Conservation (phyloP, 371 early-diverging fungal species). For the Lichtheimia ornata region DNA sequence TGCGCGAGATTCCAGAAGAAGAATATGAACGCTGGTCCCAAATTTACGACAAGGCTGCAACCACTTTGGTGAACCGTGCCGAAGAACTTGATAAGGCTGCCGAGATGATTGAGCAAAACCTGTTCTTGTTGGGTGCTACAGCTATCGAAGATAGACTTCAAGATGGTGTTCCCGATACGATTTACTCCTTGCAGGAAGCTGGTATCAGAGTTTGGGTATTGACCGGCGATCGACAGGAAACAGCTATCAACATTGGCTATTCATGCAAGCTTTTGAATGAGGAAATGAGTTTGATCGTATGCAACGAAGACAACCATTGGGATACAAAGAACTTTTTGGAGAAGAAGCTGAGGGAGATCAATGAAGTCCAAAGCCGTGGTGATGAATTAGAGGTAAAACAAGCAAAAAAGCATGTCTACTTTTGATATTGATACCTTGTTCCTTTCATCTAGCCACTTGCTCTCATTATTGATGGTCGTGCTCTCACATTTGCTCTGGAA, state of each 20-base stretch:
- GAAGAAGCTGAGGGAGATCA: conserved; percentile 72
- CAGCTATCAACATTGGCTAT: conserved; percentile 92
- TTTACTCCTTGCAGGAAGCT: conserved; percentile 92
- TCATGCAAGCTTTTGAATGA: conserved; percentile 87
- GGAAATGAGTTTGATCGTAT: conserved; percentile 83
- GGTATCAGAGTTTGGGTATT: conserved; percentile 97
- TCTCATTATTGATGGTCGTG: conserved; percentile 72
- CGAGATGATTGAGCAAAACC: conserved; percentile 91
- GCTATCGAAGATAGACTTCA: conserved; percentile 99
- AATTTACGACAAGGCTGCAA: conserved; percentile 86
- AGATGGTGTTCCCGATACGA: conserved; percentile 97
- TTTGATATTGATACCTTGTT: not conserved
- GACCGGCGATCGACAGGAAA: conserved; percentile 94
- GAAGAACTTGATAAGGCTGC: conserved; percentile 90
- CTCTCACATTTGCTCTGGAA: conserved; percentile 71
- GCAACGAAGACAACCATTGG: conserved; percentile 79
- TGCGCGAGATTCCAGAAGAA: conserved; percentile 85
- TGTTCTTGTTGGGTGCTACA: conserved; percentile 93
- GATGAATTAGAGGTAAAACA: conserved; percentile 57
- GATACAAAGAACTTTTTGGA: conserved; percentile 80
- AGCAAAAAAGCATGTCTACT: too few relatives aligned
- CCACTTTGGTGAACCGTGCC: conserved; percentile 84
- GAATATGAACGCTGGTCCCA: conserved; percentile 88
- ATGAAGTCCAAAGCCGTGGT: conserved; percentile 52
- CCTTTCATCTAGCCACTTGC: conserved; percentile 54